A percentile compares a stretch with the other conserved stretches of the same genome.
phyloP scores from a whole-genome alignment of 1,284 basidiomycete genomes.

The Chalciporus sp. region DNA sequence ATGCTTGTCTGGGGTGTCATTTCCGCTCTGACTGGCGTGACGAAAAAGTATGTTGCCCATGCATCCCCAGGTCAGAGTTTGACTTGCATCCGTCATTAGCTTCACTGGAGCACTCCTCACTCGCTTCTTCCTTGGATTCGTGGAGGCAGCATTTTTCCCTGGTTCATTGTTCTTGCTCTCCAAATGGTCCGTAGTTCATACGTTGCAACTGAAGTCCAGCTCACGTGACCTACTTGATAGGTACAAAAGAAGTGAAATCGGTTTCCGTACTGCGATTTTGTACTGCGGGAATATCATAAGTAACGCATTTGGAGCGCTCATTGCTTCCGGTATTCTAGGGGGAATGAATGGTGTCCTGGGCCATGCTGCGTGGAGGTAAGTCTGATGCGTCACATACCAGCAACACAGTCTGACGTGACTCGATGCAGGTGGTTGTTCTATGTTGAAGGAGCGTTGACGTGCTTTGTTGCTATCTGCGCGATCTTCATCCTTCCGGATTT shows the following conservation, averaged over 20 bases:
- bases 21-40: slow-evolving; percentile 64
- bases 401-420: slow-evolving; percentile 26
- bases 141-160: slow-evolving; percentile 78
- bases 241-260: slow-evolving; percentile 54
- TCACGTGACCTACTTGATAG: slow-evolving; percentile 48
- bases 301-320: slow-evolving; percentile 83
- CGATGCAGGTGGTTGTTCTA: slow-evolving; percentile 70
- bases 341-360: slow-evolving; percentile 73
- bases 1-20: slow-evolving; percentile 76
- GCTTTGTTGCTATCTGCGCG: slow-evolving; percentile 60
- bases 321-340: slow-evolving; percentile 72
- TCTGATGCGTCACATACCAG: not conserved
- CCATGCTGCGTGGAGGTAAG: slow-evolving; percentile 72
- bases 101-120: slow-evolving; percentile 71
- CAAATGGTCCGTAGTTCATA: slow-evolving; percentile 66
- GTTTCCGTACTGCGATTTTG: slow-evolving; percentile 72
- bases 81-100: slow-evolving; percentile 35
- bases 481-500: slow-evolving; percentile 81
- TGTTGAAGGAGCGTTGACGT: slow-evolving; percentile 71
- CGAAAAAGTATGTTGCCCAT: slow-evolving; percentile 47
- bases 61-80: not conserved
- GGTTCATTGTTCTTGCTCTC: slow-evolving; percentile 71
- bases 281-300: slow-evolving; percentile 60
- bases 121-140: slow-evolving; percentile 72
- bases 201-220: slow-evolving; percentile 9